Evolutionary conservation across 371 early-diverging fungal genomes (phyloP).

Genomic region (Fennellomyces sp.): DNA sequence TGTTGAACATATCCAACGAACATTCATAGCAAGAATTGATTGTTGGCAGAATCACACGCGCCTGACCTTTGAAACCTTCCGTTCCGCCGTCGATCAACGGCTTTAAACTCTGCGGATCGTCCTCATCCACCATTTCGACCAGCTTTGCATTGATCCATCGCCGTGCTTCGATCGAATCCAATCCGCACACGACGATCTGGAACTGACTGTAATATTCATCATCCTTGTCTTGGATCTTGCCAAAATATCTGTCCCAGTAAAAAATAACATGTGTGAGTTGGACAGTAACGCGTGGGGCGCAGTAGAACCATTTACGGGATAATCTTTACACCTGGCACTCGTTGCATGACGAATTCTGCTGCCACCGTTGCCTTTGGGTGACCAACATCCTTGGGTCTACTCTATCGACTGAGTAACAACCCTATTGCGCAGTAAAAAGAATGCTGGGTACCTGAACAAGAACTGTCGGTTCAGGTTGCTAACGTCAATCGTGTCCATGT

Average conservation of each 20-base stretch:
- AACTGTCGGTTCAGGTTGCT: constrained; percentile 99
- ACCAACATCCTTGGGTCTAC: constrained; percentile 78
- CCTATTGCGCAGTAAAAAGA: background rate
- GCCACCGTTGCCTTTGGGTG: constrained; percentile 86
- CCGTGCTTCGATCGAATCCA: constrained; percentile 95
- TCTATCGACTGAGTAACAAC: constrained; percentile 25
- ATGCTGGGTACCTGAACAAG: constrained; percentile 88
- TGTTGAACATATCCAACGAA: constrained; percentile 77
- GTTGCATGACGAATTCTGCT: constrained; percentile 85
- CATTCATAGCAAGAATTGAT: constrained; percentile 87
- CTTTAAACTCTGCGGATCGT: constrained; percentile 71
- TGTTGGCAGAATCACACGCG: constrained; percentile 87
- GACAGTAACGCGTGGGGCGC: too few species aligned
- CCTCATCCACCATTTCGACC: constrained; percentile 74
- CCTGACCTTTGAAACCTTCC: constrained; percentile 95
- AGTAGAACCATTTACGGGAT: too few species aligned
- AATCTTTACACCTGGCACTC: constrained; percentile 81
- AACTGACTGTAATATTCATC: constrained; percentile 90
- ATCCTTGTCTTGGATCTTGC: constrained; percentile 94
- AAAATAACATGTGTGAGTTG: background rate
- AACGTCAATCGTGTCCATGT: constrained; percentile 98
- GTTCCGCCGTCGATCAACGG: constrained; percentile 97
- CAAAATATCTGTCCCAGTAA: constrained; percentile 59
- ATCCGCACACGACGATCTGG: constrained; percentile 87
- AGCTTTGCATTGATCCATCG: constrained; percentile 96